Conservation (phyloP, 192 early-diverging fungal genomes). For the Backusella luteola region DNA sequence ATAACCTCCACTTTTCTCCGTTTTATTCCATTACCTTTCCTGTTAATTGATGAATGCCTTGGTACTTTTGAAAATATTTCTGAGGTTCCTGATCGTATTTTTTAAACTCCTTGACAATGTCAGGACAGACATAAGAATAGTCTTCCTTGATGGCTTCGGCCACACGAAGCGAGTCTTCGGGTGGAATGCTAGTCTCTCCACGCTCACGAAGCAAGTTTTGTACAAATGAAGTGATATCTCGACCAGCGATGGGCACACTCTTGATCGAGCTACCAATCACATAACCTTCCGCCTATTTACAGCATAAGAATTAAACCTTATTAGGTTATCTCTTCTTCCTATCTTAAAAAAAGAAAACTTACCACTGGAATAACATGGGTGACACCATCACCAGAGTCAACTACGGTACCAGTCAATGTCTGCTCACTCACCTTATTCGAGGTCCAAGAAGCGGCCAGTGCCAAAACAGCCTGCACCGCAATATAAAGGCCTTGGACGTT, state of each 20-base stretch:
- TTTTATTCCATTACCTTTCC: constrained; percentile 54
- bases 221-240: constrained; percentile 98
- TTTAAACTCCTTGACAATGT: constrained; percentile 96
- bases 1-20: constrained; percentile 1
- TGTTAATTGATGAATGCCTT: constrained; percentile 57
- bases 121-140: constrained; percentile 93
- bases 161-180: constrained; percentile 93
- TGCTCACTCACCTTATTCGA: constrained; percentile 79
- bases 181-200: constrained; percentile 91
- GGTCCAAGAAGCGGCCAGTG: constrained; percentile 94
- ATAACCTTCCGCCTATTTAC: constrained; percentile 88
- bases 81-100: constrained; percentile 88
- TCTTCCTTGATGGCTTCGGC: constrained; percentile 96
- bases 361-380: constrained; percentile 99
- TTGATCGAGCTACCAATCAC: constrained; percentile 98
- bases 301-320: too few relatives aligned
- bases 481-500: constrained; percentile 98
- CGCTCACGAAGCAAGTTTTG: constrained; percentile 97
- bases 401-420: constrained; percentile 97
- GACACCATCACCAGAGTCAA: constrained; percentile 98
- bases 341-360: not conserved
- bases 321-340: too few relatives aligned
- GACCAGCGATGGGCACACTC: constrained; percentile 95
- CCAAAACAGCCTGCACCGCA: constrained; percentile 99
- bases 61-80: constrained; percentile 84